Evolutionary conservation across 179 eudicot species (phyloP).

Genomic region (Actinidia polygama): DNA sequence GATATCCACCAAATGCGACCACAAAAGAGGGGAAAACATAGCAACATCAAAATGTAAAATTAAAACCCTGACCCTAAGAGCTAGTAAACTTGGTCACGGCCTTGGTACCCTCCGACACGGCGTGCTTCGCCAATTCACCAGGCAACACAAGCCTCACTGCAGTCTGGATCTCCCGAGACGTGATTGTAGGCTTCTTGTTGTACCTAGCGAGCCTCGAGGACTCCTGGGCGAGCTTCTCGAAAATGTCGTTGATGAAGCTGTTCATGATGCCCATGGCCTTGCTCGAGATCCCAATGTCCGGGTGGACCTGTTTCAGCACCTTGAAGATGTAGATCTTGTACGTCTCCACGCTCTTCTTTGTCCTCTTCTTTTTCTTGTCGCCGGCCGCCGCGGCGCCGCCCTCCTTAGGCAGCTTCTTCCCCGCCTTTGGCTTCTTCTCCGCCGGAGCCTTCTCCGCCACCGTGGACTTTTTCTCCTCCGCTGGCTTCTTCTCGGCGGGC

Average conservation of each 20-base stretch:
- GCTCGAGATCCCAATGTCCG: constrained; percentile 61
- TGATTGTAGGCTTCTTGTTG: constrained; percentile 71
- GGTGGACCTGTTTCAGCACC: constrained; percentile 62
- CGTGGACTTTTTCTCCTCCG: constrained; percentile 46
- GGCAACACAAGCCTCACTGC: constrained; percentile 66
- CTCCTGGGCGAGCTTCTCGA: constrained; percentile 69
- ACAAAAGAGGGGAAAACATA: no score
- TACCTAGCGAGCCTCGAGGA: constrained; percentile 56
- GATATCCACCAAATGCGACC: no score
- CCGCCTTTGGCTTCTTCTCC: constrained; percentile 71
- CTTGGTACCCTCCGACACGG: constrained; percentile 65
- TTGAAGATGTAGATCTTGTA: constrained; percentile 80
- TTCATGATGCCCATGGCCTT: constrained; percentile 72
- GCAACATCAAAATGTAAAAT: no score
- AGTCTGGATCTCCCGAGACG: constrained; percentile 68
- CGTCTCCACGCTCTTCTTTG: constrained; percentile 64
- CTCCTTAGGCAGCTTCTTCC: constrained; percentile 62
- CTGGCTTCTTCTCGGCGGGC: constrained; percentile 66
- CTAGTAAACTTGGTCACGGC: constrained; percentile 71
- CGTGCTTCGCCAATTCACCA: constrained; percentile 64
- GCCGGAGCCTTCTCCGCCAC: constrained; percentile 57
- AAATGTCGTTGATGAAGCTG: constrained; percentile 64
- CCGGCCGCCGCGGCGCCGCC: constrained; percentile 48
- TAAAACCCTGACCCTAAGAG: constrained; percentile 35
- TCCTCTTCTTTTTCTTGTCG: constrained; percentile 72